phyloP scores from a whole-genome alignment of 768 basidiomycete species.

The Auricularia auricula-judae region DNA sequence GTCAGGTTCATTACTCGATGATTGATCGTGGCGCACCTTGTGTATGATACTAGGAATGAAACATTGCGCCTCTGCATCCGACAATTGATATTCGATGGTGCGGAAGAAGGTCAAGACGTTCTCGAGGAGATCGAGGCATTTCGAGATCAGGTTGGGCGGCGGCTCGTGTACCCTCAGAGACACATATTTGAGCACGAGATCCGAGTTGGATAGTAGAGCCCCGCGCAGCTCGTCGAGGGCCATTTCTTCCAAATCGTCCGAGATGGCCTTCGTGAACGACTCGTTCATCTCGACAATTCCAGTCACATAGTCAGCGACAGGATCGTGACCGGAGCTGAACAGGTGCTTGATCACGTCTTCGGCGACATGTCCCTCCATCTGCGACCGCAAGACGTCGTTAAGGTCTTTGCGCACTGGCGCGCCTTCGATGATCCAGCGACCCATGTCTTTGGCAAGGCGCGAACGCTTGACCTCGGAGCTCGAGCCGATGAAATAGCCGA shows the following conservation, averaged over 20 bases:
- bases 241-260: conserved; percentile 40
- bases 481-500: conserved; percentile 35
- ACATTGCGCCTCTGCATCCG: conserved; percentile 76
- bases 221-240: conserved; percentile 40
- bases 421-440: conserved; percentile 77
- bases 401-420: conserved; percentile 80
- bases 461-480: conserved; percentile 54
- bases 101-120: conserved; percentile 68
- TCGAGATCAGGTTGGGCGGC: conserved; percentile 78
- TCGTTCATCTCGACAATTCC: conserved; percentile 67
- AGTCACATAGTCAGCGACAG: conserved; percentile 83
- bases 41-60: conserved; percentile 83
- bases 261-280: conserved; percentile 51
- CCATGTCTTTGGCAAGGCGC: conserved; percentile 62
- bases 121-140: conserved; percentile 81
- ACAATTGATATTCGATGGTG: conserved; percentile 60
- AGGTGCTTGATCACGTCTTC: conserved; percentile 65
- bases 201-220: conserved; percentile 75
- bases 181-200: conserved; percentile 86
- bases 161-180: conserved; percentile 85
- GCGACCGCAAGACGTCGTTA: conserved; percentile 71
- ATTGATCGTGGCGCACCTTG: conserved; percentile 44
- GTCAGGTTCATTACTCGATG: background rate
- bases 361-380: conserved; percentile 81
- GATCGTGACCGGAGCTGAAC: conserved; percentile 93